A percentile compares a stretch with the other conserved stretches of the same genome.
These are phyloP conservation scores for Trametopsis cervina DNA, from an alignment of 768 basidiomycete genomes.

Conservation along the genomic window DNA sequence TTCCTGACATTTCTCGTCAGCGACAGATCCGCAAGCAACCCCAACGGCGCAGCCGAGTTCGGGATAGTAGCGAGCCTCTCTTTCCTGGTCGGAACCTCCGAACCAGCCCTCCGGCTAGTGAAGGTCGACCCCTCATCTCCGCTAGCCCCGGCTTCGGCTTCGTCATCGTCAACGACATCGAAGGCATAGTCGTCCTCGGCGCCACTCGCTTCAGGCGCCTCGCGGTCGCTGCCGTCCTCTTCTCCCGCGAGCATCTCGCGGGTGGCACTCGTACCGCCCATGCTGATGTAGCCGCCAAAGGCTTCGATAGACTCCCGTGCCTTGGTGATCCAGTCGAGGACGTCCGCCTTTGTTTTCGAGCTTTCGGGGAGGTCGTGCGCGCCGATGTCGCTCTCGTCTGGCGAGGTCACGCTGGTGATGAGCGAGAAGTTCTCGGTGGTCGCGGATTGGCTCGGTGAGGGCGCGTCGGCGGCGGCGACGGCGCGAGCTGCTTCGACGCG, in stretches of 20 bases:
- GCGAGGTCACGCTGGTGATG: constrained; percentile 12
- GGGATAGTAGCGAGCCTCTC: constrained; percentile 53
- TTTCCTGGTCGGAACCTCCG: constrained; percentile 16
- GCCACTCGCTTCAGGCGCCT: constrained; percentile 10
- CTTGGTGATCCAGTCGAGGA: constrained; percentile 73
- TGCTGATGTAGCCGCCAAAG: constrained; percentile 60
- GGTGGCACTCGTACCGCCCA: constrained; percentile 49
- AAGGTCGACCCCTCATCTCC: constrained; percentile 11
- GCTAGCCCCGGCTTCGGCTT: constrained; percentile 30
- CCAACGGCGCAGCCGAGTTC: constrained; percentile 58
- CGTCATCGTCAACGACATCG: constrained; percentile 19
- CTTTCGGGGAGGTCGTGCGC: constrained; percentile 8
- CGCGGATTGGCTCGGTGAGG: constrained; percentile 9
- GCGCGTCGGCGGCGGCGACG: constrained; percentile 5
- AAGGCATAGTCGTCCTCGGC: constrained; percentile 26
- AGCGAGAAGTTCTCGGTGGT: constrained; percentile 13
- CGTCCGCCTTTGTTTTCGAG: constrained; percentile 43
- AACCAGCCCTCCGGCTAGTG: background rate
- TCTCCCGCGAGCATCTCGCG: constrained; percentile 43
- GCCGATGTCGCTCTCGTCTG: constrained; percentile 12
- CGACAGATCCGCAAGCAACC: constrained; percentile 64
- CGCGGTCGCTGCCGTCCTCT: constrained; percentile 22
- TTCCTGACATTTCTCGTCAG: constrained; percentile 23
- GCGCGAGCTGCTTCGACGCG: constrained; percentile 8
- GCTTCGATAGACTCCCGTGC: constrained; percentile 63